Conservation (phyloP, 495 filamentous ascomycete genomes). For the Umbilicaria muhlenbergii region DNA sequence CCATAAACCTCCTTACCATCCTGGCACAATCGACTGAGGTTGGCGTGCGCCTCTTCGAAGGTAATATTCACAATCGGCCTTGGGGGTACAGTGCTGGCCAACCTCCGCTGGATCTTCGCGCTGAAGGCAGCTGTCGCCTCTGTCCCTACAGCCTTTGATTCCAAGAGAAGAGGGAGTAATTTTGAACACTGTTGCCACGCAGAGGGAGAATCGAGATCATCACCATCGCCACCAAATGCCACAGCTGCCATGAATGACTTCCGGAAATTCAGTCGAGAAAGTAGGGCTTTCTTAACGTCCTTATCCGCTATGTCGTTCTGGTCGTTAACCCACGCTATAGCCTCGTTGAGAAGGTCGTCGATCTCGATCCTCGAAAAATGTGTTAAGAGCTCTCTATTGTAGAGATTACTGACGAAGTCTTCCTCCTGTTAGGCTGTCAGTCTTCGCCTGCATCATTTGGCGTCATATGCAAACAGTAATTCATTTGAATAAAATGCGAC, state of each 20-base stretch:
- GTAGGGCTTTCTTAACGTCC: conserved; percentile 42
- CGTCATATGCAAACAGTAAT: neutral
- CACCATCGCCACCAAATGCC: conserved; percentile 27
- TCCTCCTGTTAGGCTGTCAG: conserved; percentile 56
- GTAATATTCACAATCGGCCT: conserved; percentile 70
- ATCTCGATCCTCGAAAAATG: conserved; percentile 41
- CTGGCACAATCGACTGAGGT: conserved; percentile 53
- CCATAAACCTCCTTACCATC: conserved; percentile 56
- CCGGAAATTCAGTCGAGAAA: conserved; percentile 46
- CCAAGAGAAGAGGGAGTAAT: conserved; percentile 32
- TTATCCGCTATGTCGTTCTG: conserved; percentile 24
- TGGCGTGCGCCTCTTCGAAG: conserved; percentile 52
- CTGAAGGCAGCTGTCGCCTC: conserved; percentile 68
- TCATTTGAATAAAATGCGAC: conserved; percentile 6
- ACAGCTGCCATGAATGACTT: conserved; percentile 41
- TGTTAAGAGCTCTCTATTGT: conserved; percentile 60
- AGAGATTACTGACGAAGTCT: conserved; percentile 85
- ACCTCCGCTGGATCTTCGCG: conserved; percentile 69
- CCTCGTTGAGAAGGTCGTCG: conserved; percentile 41
- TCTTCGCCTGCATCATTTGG: conserved; percentile 1
- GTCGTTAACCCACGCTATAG: conserved; percentile 35
- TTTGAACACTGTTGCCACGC: conserved; percentile 29
- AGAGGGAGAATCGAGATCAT: conserved; percentile 22
- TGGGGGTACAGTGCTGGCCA: conserved; percentile 86
- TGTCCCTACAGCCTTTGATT: conserved; percentile 44